These are phyloP conservation scores for Cadophora luteo-olivacea DNA, from an alignment of 2,329 filamentous ascomycete genomes.

Conservation along the genomic window DNA sequence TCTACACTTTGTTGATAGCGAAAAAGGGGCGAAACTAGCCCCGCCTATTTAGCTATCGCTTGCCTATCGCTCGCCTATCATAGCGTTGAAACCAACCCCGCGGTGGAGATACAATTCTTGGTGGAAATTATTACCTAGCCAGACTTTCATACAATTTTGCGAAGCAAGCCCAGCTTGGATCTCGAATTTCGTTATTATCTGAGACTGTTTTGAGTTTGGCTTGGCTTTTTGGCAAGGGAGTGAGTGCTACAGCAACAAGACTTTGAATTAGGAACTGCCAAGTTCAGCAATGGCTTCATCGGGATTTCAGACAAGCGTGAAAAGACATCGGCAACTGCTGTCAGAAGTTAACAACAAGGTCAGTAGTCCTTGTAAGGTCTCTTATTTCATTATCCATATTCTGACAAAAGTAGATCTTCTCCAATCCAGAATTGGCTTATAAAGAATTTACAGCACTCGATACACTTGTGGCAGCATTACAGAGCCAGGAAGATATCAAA, in stretches of 20 bases:
- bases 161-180: too few relatives aligned
- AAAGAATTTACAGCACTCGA: conserved; percentile 58
- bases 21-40: not conserved
- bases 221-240: too few relatives aligned
- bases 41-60: conserved; percentile 9
- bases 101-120: not conserved
- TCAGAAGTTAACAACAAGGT: conserved; percentile 12
- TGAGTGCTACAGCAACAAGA: too few relatives aligned
- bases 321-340: not conserved
- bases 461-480: conserved; percentile 53
- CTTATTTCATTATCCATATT: not conserved
- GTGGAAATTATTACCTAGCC: not conserved
- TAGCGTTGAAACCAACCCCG: not conserved
- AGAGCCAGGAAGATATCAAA: conserved; percentile 49
- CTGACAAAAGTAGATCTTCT: conserved; percentile 45
- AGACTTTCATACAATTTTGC: not conserved
- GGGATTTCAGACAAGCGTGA: not conserved
- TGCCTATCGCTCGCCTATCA: conserved; percentile 1
- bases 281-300: not conserved
- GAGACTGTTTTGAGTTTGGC: too few relatives aligned
- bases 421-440: conserved; percentile 57
- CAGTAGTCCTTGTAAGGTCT: not conserved
- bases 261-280: not conserved
- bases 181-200: too few relatives aligned
- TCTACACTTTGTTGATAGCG: not conserved